Evolutionary conservation across 495 filamentous ascomycete species (phyloP).

Genomic region (Hypoxylon fragiforme): DNA sequence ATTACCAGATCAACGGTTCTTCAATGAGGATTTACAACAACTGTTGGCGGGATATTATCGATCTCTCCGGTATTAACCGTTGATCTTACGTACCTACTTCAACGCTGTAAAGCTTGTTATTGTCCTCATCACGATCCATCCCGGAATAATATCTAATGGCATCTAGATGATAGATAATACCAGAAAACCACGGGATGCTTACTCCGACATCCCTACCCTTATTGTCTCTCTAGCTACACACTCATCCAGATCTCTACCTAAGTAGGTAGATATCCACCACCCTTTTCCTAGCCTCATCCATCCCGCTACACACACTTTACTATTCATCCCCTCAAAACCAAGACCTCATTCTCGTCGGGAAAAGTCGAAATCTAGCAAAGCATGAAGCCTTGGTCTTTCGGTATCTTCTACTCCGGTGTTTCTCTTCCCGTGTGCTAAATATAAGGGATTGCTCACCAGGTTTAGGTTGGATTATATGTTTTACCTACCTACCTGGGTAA

Average conservation of each 20-base stretch:
- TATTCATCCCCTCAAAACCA: neutral
- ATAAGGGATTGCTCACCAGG: neutral
- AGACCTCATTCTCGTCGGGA: neutral
- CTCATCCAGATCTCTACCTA: too few relatives aligned
- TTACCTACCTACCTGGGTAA: too few relatives aligned
- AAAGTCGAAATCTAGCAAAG: neutral
- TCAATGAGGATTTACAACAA: neutral
- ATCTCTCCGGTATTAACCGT: neutral
- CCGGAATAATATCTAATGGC: too few relatives aligned
- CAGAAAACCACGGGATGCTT: too few relatives aligned
- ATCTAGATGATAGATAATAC: too few relatives aligned
- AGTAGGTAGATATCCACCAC: too few relatives aligned
- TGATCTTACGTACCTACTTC: neutral
- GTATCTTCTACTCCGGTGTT: neutral
- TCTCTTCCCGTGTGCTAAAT: neutral
- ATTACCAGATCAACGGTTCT: neutral
- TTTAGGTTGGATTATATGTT: too few relatives aligned
- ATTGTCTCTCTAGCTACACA: too few relatives aligned
- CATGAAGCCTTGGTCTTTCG: neutral
- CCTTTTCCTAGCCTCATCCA: too few relatives aligned
- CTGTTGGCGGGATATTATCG: neutral
- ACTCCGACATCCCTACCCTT: too few relatives aligned
- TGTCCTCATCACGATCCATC: neutral
- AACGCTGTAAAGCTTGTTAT: neutral
- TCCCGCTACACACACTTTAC: too few relatives aligned